Conservation (phyloP, 2,329 filamentous ascomycete species). For the Beauveria caledonica region DNA sequence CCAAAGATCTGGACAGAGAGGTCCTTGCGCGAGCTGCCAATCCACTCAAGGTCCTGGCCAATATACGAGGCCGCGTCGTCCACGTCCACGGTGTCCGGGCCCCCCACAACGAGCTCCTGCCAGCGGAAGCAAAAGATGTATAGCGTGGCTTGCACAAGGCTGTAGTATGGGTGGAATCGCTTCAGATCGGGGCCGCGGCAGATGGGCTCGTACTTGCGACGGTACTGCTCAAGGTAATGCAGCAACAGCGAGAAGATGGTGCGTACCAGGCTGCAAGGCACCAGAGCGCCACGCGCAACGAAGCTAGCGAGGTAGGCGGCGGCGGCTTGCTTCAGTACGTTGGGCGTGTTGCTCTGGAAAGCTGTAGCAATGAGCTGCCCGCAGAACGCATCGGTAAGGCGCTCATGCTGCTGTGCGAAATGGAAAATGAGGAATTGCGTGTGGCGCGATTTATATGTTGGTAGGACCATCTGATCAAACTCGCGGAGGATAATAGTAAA, state of each 20-base stretch:
- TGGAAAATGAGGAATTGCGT: slow-evolving; percentile 95
- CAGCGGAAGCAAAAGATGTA: slow-evolving; percentile 98
- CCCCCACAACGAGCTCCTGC: slow-evolving; percentile 71
- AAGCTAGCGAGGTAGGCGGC: slow-evolving; percentile 92
- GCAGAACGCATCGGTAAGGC: slow-evolving; percentile 74
- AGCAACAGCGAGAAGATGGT: slow-evolving; percentile 75
- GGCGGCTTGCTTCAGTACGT: slow-evolving; percentile 71
- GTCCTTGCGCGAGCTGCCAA: slow-evolving; percentile 62
- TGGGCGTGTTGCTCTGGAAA: slow-evolving; percentile 55
- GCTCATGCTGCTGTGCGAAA: slow-evolving; percentile 75
- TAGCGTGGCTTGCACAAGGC: slow-evolving; percentile 77
- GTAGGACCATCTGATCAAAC: slow-evolving; percentile 81
- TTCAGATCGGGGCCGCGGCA: slow-evolving; percentile 81
- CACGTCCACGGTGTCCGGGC: slow-evolving; percentile 51
- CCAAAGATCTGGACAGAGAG: slow-evolving; percentile 75
- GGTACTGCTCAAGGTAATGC: slow-evolving; percentile 66
- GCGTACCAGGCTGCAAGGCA: slow-evolving; percentile 68
- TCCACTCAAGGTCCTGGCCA: slow-evolving; percentile 70
- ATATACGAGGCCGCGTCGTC: slow-evolving; percentile 54
- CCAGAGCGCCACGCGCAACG: slow-evolving; percentile 78
- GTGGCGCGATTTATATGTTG: slow-evolving; percentile 84
- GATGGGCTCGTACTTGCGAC: slow-evolving; percentile 59
- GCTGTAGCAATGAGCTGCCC: slow-evolving; percentile 53
- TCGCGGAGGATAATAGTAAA: slow-evolving; percentile 76
- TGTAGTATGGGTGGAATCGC: slow-evolving; percentile 78